Conservation (phyloP, 2,329 filamentous ascomycete genomes). For the Spiromastix sp. region DNA sequence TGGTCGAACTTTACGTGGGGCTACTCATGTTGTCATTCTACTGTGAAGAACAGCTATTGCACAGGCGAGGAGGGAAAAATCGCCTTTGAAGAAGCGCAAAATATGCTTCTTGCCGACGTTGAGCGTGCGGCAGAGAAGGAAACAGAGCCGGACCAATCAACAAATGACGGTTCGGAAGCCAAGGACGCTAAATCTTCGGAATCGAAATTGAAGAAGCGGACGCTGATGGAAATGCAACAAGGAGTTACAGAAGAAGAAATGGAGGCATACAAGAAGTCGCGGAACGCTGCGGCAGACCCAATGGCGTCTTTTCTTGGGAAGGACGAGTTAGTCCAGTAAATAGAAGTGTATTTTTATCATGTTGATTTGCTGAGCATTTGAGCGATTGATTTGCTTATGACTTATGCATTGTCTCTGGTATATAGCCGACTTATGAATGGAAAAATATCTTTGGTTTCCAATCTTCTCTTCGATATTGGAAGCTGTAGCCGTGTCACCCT, state of each 20-base stretch:
- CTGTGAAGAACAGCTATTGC: constrained; percentile 89
- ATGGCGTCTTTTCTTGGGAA: constrained; percentile 75
- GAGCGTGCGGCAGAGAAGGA: constrained; percentile 12
- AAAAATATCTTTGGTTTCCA: too few species aligned
- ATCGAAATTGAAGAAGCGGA: constrained; percentile 47
- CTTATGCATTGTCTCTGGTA: too few species aligned
- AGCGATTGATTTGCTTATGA: constrained; percentile 6
- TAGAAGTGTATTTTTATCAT: neutral
- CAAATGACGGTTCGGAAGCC: constrained; percentile 20
- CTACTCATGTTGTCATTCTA: constrained; percentile 88
- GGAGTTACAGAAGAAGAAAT: constrained; percentile 74
- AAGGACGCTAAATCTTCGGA: constrained; percentile 18
- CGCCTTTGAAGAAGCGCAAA: constrained; percentile 69
- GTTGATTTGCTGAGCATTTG: constrained; percentile 6
- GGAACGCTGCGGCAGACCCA: constrained; percentile 65
- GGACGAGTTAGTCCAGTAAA: constrained; percentile 45
- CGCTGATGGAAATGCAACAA: constrained; percentile 65
- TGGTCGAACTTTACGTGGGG: constrained; percentile 95
- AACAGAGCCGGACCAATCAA: constrained; percentile 11
- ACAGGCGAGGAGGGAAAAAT: constrained; percentile 79
- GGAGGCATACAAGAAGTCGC: constrained; percentile 72
- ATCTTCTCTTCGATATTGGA: too few species aligned
- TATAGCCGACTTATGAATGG: too few species aligned
- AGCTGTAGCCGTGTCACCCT: too few species aligned
- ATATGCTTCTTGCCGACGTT: constrained; percentile 38